A percentile compares a stretch with the other conserved stretches of the same genome.
Conservation (phyloP, 768 basidiomycete species). For the Mrakia blollopis region DNA sequence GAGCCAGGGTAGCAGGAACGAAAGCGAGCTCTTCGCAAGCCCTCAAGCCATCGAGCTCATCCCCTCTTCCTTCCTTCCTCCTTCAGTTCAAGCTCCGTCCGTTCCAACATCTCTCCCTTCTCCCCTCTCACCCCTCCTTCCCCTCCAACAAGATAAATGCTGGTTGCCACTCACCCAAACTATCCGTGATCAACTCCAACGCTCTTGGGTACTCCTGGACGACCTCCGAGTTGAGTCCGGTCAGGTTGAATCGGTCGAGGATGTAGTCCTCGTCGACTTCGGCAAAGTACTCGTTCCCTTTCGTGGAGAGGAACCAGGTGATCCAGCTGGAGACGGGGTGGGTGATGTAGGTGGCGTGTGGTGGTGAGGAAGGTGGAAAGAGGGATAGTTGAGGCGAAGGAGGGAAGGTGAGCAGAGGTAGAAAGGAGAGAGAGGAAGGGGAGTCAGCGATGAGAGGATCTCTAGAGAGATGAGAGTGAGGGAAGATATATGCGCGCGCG, state of each 20-base stretch:
- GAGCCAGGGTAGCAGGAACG: neutral
- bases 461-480: neutral
- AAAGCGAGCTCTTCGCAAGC: neutral
- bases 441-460: neutral
- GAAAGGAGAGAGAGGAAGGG: slow-evolving; percentile 7
- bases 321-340: too few species aligned
- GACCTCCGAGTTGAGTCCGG: slow-evolving; percentile 82
- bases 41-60: neutral
- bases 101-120: neutral
- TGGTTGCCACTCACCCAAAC: slow-evolving; percentile 69
- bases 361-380: neutral
- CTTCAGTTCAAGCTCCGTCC: neutral
- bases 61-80: neutral
- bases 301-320: slow-evolving; percentile 85
- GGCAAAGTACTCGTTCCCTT: slow-evolving; percentile 98
- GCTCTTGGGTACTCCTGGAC: slow-evolving; percentile 92
- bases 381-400: neutral
- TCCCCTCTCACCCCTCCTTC: neutral
- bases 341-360: slow-evolving; percentile 60
- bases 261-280: slow-evolving; percentile 99
- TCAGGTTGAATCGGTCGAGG: slow-evolving; percentile 98
- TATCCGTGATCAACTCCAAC: slow-evolving; percentile 91
- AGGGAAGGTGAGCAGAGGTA: neutral
- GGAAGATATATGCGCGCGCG: neutral
- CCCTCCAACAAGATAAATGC: neutral